Evolutionary conservation across 306 rosid species (phyloP), one percentile per base, ranked within the genome.

Genomic region (Argentina anserina): DNA sequence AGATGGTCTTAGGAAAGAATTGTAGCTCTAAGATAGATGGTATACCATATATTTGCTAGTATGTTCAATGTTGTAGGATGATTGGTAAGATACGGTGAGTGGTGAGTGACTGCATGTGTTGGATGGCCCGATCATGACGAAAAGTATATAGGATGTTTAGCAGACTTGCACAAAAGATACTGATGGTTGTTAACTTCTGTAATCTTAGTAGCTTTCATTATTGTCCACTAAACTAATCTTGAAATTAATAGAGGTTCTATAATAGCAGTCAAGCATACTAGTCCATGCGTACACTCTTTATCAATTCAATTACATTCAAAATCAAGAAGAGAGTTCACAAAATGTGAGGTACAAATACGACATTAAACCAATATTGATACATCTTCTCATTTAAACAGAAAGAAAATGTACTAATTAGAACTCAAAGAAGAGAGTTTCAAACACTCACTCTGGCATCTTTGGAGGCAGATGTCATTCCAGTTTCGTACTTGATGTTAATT

Each of bases 391-490:
- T 50, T 28, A 70, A 14, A 47, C 42, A 9, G 33, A 5, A 10
- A 67, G 34, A 55, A 45, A 61, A 6, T 71, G 52, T 60, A 65
- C 84, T 90, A 88, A 25, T 88, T 76, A 75, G 91, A 87, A 36
- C 33, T 86, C 36, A 87, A 84, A 53, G 81, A 76, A 10, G 98
- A 89, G 47, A 93, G 93, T 77, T 85, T 90, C 47, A 93, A 85
- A 72, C 97, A 93, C 79, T 93, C 98, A 77, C 90, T 87, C 94
- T 90, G 98, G 83, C 98, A 93, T 79, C 93, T 89, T 77, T 85
- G 76, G 58, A 90, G 96, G 83, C 98, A 93, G 59, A 82, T 74
- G 61, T 90, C 98, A 49, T 90, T 90, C 98, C 98, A 93, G 55
- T 87, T 93, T 4, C 94, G 98, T 1, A 90, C 94, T 82, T 89